Evolutionary conservation across 345 rosid genomes (phyloP).

Genomic region (Camelina laxa): DNA sequence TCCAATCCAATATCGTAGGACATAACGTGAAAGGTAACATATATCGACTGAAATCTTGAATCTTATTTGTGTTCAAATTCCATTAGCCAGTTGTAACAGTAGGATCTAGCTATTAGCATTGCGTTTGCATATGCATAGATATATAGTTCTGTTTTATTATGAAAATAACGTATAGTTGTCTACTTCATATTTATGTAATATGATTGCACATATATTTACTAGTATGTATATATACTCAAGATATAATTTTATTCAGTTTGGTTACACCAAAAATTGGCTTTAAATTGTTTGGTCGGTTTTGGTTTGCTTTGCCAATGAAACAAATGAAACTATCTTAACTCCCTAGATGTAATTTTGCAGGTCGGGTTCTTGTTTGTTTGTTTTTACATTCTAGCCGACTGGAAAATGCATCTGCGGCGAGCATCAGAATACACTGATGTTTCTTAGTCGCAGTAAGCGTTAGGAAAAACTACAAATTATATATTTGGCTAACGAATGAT

Average conservation of each 20-base stretch:
- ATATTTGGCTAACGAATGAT: slow-evolving; percentile 2
- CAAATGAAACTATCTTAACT: neutral
- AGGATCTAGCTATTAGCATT: neutral
- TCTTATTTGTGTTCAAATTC: slow-evolving; percentile 3
- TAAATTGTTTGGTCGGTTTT: neutral
- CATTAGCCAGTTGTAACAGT: neutral
- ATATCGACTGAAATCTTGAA: neutral
- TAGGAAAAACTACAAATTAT: neutral
- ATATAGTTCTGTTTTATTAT: neutral
- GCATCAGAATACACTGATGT: slow-evolving; percentile 11
- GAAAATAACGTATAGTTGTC: neutral
- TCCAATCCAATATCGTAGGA: slow-evolving; percentile 8
- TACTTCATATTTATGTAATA: neutral
- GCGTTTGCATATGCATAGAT: slow-evolving; percentile 1
- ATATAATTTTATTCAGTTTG: neutral
- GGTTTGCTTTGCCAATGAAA: neutral
- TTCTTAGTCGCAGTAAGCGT: neutral
- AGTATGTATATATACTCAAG: no score
- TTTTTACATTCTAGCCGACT: slow-evolving; percentile 14
- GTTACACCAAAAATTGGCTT: neutral
- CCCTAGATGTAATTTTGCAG: slow-evolving; percentile 2
- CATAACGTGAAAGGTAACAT: slow-evolving; percentile 20
- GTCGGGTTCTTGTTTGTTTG: slow-evolving; percentile 5
- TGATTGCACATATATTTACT: no score
- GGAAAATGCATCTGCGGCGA: neutral